Evolutionary conservation across 106 monocot species (phyloP).

Genomic region (Alisma plantagoaquatica): DNA sequence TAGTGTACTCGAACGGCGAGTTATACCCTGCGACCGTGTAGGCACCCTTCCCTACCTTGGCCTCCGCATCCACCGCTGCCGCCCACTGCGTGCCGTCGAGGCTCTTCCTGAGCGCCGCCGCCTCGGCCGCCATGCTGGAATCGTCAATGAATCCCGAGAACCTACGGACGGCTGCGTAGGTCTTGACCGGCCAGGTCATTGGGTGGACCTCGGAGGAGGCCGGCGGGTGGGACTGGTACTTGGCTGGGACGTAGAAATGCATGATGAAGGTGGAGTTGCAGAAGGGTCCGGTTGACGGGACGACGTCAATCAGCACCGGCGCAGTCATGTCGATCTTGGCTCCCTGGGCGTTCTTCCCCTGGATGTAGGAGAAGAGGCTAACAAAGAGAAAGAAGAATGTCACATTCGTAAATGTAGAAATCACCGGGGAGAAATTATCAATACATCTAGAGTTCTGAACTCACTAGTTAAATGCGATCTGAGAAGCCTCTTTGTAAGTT

Average conservation of each 20-base stretch:
- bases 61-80: background rate
- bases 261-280: conserved; percentile 14
- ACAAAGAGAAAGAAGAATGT: background rate
- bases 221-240: conserved; percentile 9
- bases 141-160: conserved; percentile 19
- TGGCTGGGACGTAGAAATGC: conserved; percentile 16
- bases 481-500: conserved; percentile 6
- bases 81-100: conserved; percentile 14
- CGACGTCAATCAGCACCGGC: conserved; percentile 15
- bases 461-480: conserved; percentile 10
- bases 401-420: background rate
- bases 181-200: background rate
- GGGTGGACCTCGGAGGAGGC: conserved; percentile 2
- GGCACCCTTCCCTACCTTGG: background rate
- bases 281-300: conserved; percentile 6
- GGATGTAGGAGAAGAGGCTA: conserved; percentile 17
- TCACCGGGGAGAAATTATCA: background rate
- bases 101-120: background rate
- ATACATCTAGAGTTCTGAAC: no score
- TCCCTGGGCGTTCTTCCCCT: conserved; percentile 14
- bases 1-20: conserved; percentile 11
- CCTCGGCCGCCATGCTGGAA: conserved; percentile 2
- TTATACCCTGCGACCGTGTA: conserved; percentile 23
- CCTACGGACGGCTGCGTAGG: conserved; percentile 9
- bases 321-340: conserved; percentile 17